Conservation (phyloP, 1,284 basidiomycete species). For the Coniferiporia weirii region DNA sequence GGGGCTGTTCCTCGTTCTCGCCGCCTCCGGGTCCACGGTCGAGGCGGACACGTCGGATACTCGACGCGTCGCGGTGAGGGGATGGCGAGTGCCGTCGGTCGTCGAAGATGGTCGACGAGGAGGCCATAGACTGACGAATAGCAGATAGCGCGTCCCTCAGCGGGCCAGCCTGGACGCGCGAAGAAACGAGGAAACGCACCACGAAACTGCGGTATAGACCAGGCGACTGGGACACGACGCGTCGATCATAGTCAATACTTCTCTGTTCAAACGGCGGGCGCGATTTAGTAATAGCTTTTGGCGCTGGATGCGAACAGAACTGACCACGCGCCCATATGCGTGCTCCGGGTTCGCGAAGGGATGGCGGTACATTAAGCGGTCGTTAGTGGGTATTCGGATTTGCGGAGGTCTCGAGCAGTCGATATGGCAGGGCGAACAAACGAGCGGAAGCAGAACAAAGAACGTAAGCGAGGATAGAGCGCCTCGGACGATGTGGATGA, state of each 20-base stretch:
- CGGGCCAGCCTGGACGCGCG: too few relatives aligned
- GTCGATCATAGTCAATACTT: neutral
- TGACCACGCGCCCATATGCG: slow-evolving; percentile 4
- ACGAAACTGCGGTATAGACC: slow-evolving; percentile 7
- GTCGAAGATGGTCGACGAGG: slow-evolving; percentile 9
- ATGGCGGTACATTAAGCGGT: slow-evolving; percentile 14
- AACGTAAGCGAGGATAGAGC: slow-evolving; percentile 1
- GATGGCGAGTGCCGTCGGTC: neutral
- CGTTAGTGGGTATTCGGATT: neutral
- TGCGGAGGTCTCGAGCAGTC: neutral
- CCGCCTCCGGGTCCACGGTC: neutral
- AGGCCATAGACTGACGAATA: slow-evolving; percentile 11
- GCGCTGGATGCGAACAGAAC: neutral
- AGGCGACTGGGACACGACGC: neutral
- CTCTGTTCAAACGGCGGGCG: neutral
- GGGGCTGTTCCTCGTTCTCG: neutral
- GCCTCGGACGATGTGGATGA: neutral
- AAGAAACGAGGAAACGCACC: neutral
- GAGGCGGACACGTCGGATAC: neutral
- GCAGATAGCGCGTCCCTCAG: neutral
- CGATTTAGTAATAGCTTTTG: neutral
- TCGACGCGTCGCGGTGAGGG: neutral
- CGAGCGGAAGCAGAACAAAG: neutral
- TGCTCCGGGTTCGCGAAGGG: slow-evolving; percentile 18
- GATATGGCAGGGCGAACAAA: neutral